Evolutionary conservation across 208 protist species (phyloP), one percentile per base, ranked within the genome.

Genomic region (Wallacemonas collosoma): DNA sequence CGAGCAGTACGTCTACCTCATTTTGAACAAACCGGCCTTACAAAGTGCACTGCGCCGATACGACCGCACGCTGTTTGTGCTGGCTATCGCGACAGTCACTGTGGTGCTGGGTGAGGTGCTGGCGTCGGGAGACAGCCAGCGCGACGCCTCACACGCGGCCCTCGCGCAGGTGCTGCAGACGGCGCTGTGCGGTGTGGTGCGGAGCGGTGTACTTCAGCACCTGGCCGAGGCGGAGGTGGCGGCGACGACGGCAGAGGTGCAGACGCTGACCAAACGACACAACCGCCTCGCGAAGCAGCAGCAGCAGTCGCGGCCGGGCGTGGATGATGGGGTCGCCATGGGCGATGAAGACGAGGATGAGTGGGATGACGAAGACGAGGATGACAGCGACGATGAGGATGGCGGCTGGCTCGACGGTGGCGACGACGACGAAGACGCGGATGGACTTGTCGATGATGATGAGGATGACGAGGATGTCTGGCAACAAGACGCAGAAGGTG

Each of bases 1-100:
- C 44, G 76, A 83, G 53, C 75, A 88, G 71, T 94, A 95, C 71
- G 61, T 87, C 12, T 56, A 70, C 35, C 67, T 90, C n/a, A 75
- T 82, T 14, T 44, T 58, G 38, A 48, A 71, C 51, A 71, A 63
- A 6, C 50, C 76, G 38, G 39, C 45, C 0, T 48, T 88, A 66
- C 50, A 80, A 38, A 58, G 55, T 14, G 67, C 81, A 35, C 40
- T 93, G 60, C 88, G 91, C 45, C 72, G 80, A 17, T 96, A 94
- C 70, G 92, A 96, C 70, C 78, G 86, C 41, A 77, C 48, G 36
- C 72, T 96, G 9, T 88, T 94, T 66, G 71, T 90, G 40, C 72
- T 88, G 54, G 79, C 88, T 40, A 26, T 96, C 14, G 71, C 76
- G 2, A 41, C 57, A 8, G 67, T 79, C 6, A 56, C 86, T 48